phyloP scores from a whole-genome alignment of 345 rosid genomes.

The Melaleuca alternifolia region DNA sequence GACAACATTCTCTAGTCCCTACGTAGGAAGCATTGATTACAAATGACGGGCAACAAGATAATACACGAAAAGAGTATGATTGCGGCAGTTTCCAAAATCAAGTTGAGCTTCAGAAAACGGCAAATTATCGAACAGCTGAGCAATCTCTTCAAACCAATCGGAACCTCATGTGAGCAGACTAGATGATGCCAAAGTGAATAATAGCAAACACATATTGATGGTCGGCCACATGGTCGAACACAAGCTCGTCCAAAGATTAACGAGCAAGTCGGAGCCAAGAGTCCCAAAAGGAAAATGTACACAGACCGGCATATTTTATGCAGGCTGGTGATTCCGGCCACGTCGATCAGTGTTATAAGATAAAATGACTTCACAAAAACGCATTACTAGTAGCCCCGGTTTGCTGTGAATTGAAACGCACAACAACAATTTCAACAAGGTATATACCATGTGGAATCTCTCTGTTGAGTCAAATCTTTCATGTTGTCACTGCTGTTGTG shows the following conservation, averaged over 20 bases:
- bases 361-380: background rate
- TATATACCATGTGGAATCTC: background rate
- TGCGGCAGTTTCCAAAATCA: background rate
- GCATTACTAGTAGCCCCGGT: too few relatives aligned
- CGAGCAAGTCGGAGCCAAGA: background rate
- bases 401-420: background rate
- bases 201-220: background rate
- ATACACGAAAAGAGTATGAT: background rate
- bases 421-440: background rate
- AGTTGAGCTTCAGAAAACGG: rapidly evolving
- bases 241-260: background rate
- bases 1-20: too few relatives aligned
- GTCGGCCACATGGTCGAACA: rapidly evolving
- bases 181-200: background rate
- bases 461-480: background rate
- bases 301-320: background rate
- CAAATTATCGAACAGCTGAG: rapidly evolving
- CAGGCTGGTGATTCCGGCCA: background rate
- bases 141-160: rapidly evolving
- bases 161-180: background rate
- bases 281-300: background rate
- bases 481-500: background rate
- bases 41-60: background rate
- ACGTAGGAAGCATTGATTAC: background rate
- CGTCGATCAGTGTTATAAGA: rapidly evolving